These are phyloP conservation scores for Amaranthus tricolor DNA, from an alignment of 179 eudicot genomes.

Conservation along the genomic window DNA sequence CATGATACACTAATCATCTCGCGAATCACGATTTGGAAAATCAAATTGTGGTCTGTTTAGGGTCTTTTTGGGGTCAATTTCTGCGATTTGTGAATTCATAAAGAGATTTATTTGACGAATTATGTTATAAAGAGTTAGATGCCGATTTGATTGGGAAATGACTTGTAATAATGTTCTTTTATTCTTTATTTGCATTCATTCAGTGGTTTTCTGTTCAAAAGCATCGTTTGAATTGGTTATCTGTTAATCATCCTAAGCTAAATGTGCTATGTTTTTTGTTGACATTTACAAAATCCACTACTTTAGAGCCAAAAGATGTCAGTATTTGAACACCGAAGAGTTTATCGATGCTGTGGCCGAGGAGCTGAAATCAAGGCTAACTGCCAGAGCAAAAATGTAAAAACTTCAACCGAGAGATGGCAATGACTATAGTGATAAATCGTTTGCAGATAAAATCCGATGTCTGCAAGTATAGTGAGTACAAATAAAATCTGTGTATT, in stretches of 20 bases:
- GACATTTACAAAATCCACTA: not conserved
- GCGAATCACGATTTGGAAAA: no score
- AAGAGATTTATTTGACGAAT: no score
- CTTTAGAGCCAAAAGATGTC: constrained; percentile 41
- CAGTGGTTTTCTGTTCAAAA: not conserved
- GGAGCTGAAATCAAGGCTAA: constrained; percentile 44
- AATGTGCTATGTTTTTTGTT: not conserved
- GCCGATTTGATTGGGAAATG: not conserved
- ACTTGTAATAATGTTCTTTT: not conserved
- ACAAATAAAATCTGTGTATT: no score
- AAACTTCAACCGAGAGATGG: not conserved
- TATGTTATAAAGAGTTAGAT: no score
- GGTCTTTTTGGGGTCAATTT: no score
- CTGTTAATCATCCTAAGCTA: not conserved
- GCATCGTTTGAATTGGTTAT: not conserved
- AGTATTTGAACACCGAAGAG: constrained; percentile 55
- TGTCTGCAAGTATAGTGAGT: no score
- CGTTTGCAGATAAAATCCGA: not conserved
- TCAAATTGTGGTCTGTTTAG: no score
- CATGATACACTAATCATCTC: no score
- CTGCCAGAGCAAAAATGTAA: constrained; percentile 34
- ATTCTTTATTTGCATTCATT: not conserved
- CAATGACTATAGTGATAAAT: not conserved
- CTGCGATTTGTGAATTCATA: no score
- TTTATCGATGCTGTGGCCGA: constrained; percentile 67